Percentiles rank a stretch among this genome's conserved stretches.
phyloP scores from a whole-genome alignment of 179 eudicot genomes.

The Nepenthes alata region DNA sequence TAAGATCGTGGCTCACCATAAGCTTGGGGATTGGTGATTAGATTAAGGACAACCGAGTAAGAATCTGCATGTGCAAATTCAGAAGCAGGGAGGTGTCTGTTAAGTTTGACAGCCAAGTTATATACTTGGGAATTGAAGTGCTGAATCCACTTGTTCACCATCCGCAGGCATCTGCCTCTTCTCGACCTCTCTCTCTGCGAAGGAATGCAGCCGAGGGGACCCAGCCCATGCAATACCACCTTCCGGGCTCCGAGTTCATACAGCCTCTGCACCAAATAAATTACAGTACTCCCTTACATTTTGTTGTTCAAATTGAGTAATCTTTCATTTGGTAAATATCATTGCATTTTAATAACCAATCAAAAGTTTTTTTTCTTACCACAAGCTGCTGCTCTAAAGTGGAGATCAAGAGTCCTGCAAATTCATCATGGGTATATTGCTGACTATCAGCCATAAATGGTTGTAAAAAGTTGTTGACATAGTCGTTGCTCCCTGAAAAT shows the following conservation, averaged over 20 bases:
- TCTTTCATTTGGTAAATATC: too few species aligned
- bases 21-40: conserved; percentile 41
- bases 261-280: conserved; percentile 28
- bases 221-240: conserved; percentile 74
- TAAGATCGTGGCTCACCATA: conserved; percentile 37
- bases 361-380: conserved; percentile 17
- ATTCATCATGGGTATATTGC: conserved; percentile 59
- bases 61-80: conserved; percentile 60
- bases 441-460: conserved; percentile 63
- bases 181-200: conserved; percentile 71
- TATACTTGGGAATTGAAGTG: conserved; percentile 50
- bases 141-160: conserved; percentile 52
- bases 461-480: conserved; percentile 74
- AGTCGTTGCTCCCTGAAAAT: conserved; percentile 70
- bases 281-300: too few species aligned
- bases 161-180: conserved; percentile 47
- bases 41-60: conserved; percentile 43
- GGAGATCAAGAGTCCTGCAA: conserved; percentile 33
- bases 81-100: conserved; percentile 36
- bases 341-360: too few species aligned
- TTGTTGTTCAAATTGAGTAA: too few species aligned
- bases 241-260: conserved; percentile 61
- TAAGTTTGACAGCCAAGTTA: conserved; percentile 26
- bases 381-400: conserved; percentile 50
- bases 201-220: conserved; percentile 90